phyloP scores from a whole-genome alignment of 208 protist species.

The Acanthamoeba castellanii region DNA sequence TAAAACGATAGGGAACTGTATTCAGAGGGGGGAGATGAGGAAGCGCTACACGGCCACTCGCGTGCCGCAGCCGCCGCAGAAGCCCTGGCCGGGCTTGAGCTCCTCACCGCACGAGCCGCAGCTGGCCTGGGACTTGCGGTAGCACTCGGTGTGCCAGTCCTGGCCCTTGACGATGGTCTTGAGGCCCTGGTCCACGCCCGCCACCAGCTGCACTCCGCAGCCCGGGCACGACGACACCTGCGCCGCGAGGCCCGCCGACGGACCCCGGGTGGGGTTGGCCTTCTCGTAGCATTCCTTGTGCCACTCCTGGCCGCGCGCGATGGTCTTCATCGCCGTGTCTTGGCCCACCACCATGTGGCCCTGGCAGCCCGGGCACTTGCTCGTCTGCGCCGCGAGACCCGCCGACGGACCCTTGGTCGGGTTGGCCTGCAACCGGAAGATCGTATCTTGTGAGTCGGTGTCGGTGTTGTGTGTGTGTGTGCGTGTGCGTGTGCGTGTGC shows the following conservation, averaged over 20 bases:
- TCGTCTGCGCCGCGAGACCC: constrained; percentile 15
- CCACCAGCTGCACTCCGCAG: constrained; percentile 36
- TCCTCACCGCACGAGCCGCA: constrained; percentile 42
- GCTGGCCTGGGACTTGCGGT: constrained; percentile 30
- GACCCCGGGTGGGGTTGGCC: constrained; percentile 37
- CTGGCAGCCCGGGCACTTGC: constrained; percentile 51
- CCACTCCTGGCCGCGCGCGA: constrained; percentile 65
- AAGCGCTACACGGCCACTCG: not conserved
- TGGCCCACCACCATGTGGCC: constrained; percentile 46
- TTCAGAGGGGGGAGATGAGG: not conserved
- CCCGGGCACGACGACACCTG: constrained; percentile 12
- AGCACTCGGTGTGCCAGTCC: constrained; percentile 72
- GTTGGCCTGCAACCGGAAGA: not conserved
- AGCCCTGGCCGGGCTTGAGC: constrained; percentile 40
- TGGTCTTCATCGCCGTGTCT: constrained; percentile 54
- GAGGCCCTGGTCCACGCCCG: not conserved
- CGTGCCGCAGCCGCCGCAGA: constrained; percentile 23
- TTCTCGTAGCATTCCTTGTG: constrained; percentile 70
- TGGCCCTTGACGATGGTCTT: constrained; percentile 70
- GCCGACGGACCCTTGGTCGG: constrained; percentile 18
- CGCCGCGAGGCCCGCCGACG: not conserved
- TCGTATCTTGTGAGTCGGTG: too few relatives aligned
- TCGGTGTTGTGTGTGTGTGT: not conserved
- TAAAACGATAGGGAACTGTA: not conserved
- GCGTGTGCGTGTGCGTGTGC: too few relatives aligned